phyloP scores from a whole-genome alignment of 257 asterid genomes.

The Agastache rugosa region DNA sequence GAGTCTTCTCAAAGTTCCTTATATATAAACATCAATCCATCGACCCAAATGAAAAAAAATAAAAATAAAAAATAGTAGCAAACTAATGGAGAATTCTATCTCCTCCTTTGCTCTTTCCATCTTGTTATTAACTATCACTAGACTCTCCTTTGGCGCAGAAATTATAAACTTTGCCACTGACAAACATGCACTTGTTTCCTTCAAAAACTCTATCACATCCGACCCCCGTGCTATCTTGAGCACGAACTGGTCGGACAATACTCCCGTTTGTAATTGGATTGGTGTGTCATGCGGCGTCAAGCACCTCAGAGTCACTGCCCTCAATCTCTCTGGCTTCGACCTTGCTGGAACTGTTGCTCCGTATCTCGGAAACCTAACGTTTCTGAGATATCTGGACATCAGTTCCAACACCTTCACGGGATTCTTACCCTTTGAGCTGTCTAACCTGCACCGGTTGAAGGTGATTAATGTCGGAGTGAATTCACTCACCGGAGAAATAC shows the following conservation, averaged over 20 bases:
- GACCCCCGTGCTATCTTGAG: not conserved
- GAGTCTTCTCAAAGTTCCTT: not conserved
- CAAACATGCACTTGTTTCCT: not conserved
- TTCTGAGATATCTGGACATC: not conserved
- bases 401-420: slow-evolving; percentile 3
- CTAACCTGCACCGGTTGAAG: not conserved
- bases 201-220: not conserved
- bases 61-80: not conserved
- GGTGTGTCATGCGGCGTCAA: not conserved
- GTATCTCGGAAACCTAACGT: slow-evolving; percentile 2
- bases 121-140: not conserved
- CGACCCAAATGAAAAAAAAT: too few relatives aligned
- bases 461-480: not conserved
- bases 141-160: not conserved
- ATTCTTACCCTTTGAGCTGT: not conserved
- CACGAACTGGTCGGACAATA: not conserved
- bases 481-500: slow-evolving; percentile 2
- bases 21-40: too few relatives aligned
- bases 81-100: not conserved
- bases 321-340: not conserved
- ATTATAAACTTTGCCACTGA: not conserved
- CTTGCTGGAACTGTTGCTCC: slow-evolving; percentile 18
- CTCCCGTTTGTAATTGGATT: not conserved
- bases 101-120: not conserved
- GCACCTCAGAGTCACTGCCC: not conserved